Conservation (phyloP, 75 land plant species). For the Selaginella tamariscina region DNA sequence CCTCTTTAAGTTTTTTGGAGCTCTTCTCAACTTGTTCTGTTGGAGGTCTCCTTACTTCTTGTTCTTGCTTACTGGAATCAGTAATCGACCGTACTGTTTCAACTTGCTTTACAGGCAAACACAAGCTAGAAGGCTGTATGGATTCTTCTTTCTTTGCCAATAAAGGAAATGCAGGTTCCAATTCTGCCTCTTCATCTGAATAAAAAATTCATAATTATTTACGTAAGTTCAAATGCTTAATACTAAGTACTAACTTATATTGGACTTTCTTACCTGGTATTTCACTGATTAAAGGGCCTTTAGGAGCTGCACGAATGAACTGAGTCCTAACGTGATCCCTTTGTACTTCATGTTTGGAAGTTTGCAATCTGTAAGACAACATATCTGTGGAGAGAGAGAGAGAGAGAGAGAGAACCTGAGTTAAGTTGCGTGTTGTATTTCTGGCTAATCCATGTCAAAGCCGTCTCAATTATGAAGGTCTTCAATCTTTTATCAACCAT, state of each 20-base stretch:
- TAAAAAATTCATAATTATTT: too few species aligned
- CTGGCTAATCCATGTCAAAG: slow-evolving; percentile 27
- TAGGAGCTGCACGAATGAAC: slow-evolving; percentile 21
- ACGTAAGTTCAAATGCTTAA: too few species aligned
- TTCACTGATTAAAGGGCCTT: slow-evolving; percentile 25
- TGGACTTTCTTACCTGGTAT: slow-evolving; percentile 24
- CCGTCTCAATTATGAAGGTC: slow-evolving; percentile 25
- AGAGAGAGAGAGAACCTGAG: slow-evolving; percentile 11
- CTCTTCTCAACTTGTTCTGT: too few species aligned
- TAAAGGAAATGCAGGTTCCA: neutral
- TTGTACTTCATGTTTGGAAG: slow-evolving; percentile 25
- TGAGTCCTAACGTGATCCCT: slow-evolving; percentile 23
- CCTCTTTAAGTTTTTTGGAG: too few species aligned
- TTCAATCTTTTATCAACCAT: slow-evolving; percentile 21
- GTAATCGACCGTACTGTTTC: too few species aligned
- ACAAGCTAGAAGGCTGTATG: too few species aligned
- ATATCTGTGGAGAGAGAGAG: neutral
- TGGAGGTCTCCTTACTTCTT: too few species aligned
- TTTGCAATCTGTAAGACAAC: slow-evolving; percentile 16
- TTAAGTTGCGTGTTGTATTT: slow-evolving; percentile 23
- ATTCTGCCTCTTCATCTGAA: neutral
- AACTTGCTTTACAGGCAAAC: too few species aligned
- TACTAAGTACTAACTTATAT: too few species aligned
- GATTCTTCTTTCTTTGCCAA: neutral
- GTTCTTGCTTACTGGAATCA: too few species aligned